Evolutionary conservation across 352 stramenopile genomes (phyloP).

Genomic region (Pythium folliculosum): DNA sequence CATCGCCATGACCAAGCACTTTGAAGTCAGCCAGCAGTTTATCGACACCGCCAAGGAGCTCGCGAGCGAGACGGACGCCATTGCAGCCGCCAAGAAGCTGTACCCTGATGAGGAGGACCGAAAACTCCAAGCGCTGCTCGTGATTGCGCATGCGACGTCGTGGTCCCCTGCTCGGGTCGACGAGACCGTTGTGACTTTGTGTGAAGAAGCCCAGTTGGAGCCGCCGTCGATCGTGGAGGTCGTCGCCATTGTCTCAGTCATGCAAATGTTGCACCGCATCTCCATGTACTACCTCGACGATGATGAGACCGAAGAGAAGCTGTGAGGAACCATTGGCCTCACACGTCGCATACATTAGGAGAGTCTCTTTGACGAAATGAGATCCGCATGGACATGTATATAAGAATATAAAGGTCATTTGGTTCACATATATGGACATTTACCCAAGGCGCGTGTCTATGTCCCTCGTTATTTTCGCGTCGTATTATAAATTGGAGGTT

Average conservation of each 20-base stretch:
- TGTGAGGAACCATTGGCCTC: background rate
- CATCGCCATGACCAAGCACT: constrained; percentile 17
- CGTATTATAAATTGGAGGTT: background rate
- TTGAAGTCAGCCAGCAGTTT: constrained; percentile 10
- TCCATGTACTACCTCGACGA: constrained; percentile 23
- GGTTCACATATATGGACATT: background rate
- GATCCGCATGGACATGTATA: background rate
- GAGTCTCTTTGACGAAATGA: background rate
- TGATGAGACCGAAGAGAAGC: background rate
- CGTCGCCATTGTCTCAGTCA: constrained; percentile 19
- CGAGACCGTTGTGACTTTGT: constrained; percentile 16
- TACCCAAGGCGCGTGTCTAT: background rate
- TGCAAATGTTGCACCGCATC: constrained; percentile 28
- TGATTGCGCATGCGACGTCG: constrained; percentile 15
- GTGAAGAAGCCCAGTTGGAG: constrained; percentile 9
- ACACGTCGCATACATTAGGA: background rate
- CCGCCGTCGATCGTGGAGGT: constrained; percentile 19
- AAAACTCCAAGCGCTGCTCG: constrained; percentile 11
- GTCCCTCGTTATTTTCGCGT: background rate
- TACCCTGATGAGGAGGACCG: constrained; percentile 15
- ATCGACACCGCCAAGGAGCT: constrained; percentile 13
- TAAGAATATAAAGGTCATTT: constrained; percentile 5
- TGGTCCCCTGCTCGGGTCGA: constrained; percentile 20
- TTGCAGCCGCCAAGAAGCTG: constrained; percentile 12
- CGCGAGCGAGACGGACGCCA: constrained; percentile 3